Evolutionary conservation across 139 green algal species (phyloP).

Genomic region (Chlorella sp.): DNA sequence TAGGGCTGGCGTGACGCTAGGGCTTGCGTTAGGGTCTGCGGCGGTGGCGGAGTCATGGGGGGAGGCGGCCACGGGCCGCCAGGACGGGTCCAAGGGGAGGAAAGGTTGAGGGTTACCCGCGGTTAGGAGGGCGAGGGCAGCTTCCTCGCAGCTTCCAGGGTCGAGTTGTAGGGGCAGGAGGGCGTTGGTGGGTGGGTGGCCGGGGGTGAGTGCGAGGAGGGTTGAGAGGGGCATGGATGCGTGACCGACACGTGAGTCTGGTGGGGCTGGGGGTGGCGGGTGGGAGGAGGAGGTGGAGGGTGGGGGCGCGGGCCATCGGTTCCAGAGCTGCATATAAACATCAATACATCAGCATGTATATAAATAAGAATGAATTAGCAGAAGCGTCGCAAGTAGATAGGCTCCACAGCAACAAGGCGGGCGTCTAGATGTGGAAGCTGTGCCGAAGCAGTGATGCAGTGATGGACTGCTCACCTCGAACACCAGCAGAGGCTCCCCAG

Average conservation of each 20-base stretch:
- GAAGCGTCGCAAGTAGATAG: too few relatives aligned
- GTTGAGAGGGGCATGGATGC: background rate
- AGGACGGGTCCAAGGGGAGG: too few relatives aligned
- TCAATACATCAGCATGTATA: too few relatives aligned
- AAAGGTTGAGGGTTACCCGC: too few relatives aligned
- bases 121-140: too few relatives aligned
- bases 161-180: constrained; percentile 6
- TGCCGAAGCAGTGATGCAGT: background rate
- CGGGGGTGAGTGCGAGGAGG: background rate
- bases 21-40: too few relatives aligned
- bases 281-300: too few relatives aligned
- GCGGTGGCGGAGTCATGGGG: too few relatives aligned
- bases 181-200: background rate
- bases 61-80: too few relatives aligned
- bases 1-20: too few relatives aligned
- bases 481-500: background rate
- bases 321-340: background rate
- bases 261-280: too few relatives aligned
- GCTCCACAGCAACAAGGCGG: background rate
- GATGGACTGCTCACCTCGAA: constrained; percentile 6
- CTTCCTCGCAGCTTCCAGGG: background rate
- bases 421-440: background rate
- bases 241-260: background rate
- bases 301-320: background rate
- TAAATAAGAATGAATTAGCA: too few relatives aligned